Conservation (phyloP, 768 basidiomycete genomes). For the Mycena galericulata region DNA sequence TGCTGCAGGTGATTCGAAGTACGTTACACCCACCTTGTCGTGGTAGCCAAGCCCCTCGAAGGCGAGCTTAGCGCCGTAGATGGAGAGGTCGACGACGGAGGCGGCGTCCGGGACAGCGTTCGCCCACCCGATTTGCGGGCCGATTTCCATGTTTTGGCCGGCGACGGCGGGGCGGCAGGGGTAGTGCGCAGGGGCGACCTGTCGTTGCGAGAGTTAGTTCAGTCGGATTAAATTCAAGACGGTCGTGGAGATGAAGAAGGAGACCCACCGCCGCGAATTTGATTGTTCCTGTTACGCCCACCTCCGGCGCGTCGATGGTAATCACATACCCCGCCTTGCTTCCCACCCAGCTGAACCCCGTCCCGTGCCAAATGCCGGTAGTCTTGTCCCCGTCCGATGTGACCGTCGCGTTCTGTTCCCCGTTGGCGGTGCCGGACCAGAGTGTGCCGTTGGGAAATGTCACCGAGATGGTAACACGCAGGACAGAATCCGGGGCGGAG, state of each 20-base stretch:
- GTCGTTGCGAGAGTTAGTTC: not conserved
- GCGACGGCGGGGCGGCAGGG: constrained; percentile 22
- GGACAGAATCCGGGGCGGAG: constrained; percentile 5
- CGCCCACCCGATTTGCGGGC: constrained; percentile 35
- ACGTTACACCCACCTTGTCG: constrained; percentile 22
- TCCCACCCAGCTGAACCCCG: constrained; percentile 28
- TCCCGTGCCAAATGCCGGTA: constrained; percentile 30
- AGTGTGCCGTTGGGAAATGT: constrained; percentile 30
- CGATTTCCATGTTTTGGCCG: constrained; percentile 23
- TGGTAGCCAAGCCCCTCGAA: constrained; percentile 32
- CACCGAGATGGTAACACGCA: constrained; percentile 16
- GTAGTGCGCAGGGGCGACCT: constrained; percentile 31
- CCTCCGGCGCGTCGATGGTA: constrained; percentile 23
- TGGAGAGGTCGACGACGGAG: constrained; percentile 25
- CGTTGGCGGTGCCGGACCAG: not conserved
- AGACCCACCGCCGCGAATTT: constrained; percentile 6
- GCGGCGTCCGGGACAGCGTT: constrained; percentile 35
- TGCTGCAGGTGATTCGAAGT: no score
- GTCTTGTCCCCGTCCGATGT: not conserved
- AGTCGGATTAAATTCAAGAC: not conserved
- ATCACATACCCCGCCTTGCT: constrained; percentile 17
- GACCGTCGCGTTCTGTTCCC: constrained; percentile 21
- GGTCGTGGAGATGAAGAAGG: no score
- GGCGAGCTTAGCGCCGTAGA: constrained; percentile 9
- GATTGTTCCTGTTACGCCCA: constrained; percentile 29